Evolutionary conservation across 495 filamentous ascomycete species (phyloP).

Genomic region (Penicillium antarcticum): DNA sequence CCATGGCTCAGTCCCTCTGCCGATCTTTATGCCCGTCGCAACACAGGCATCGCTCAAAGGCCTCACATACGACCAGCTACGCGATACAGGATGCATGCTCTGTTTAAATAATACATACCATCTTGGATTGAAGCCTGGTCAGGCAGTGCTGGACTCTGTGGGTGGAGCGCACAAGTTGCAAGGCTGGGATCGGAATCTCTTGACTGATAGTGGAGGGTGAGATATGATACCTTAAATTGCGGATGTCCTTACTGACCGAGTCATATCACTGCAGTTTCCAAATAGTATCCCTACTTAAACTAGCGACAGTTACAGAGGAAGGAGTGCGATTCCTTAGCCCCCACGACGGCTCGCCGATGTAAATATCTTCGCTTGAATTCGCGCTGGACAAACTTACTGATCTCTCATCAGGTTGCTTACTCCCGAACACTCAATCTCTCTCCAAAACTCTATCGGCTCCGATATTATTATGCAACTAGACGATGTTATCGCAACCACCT

Average conservation of each 20-base stretch:
- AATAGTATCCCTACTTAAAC: slow-evolving; percentile 94
- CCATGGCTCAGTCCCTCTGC: slow-evolving; percentile 84
- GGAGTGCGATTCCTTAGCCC: slow-evolving; percentile 92
- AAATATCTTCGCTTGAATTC: slow-evolving; percentile 10
- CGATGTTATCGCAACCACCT: slow-evolving; percentile 94
- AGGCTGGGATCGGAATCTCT: slow-evolving; percentile 90
- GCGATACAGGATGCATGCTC: slow-evolving; percentile 80
- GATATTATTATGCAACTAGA: slow-evolving; percentile 99
- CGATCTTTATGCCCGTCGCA: slow-evolving; percentile 97
- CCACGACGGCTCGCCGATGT: slow-evolving; percentile 94
- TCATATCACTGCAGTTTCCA: slow-evolving; percentile 67
- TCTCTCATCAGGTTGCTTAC: slow-evolving; percentile 67
- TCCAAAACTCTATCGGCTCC: slow-evolving; percentile 95
- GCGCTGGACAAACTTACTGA: slow-evolving; percentile 2
- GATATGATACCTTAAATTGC: slow-evolving; percentile 19
- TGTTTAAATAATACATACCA: slow-evolving; percentile 99
- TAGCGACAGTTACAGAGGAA: slow-evolving; percentile 91
- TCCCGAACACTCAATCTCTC: slow-evolving; percentile 91
- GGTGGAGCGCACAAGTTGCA: slow-evolving; percentile 93
- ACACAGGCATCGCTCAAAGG: slow-evolving; percentile 98
- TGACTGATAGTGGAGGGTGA: slow-evolving; percentile 97
- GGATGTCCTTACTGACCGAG: slow-evolving; percentile 10
- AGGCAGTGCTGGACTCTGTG: slow-evolving; percentile 77
- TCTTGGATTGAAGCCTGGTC: slow-evolving; percentile 89
- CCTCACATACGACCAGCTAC: slow-evolving; percentile 86